Evolutionary conservation across 768 basidiomycete genomes (phyloP).

Genomic region (Rickenella mellea): DNA sequence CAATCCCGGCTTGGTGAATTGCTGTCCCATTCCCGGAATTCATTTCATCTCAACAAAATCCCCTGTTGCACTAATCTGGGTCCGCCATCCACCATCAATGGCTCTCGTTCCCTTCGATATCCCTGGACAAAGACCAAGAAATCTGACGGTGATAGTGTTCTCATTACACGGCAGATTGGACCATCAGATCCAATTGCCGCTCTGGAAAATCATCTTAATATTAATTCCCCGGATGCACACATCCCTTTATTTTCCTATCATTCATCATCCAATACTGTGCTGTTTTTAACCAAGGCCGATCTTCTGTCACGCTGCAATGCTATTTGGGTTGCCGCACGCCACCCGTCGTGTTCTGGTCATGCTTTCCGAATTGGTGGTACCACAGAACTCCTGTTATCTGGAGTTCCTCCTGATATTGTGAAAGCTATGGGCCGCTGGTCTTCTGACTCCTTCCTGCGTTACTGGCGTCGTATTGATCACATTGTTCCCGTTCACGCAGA

Average conservation of each 20-base stretch:
- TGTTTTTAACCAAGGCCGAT: constrained; percentile 12
- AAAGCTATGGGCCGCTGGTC: constrained; percentile 21
- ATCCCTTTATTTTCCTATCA: not conserved
- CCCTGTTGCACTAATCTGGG: not conserved
- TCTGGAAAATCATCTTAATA: constrained; percentile 6
- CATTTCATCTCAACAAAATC: not conserved
- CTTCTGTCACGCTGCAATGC: constrained; percentile 18
- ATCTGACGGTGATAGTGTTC: not conserved
- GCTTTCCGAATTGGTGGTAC: constrained; percentile 26
- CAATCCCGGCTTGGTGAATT: constrained; percentile 24
- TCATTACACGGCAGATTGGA: not conserved
- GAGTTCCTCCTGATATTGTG: constrained; percentile 23
- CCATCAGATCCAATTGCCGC: constrained; percentile 14
- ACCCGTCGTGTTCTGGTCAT: constrained; percentile 16
- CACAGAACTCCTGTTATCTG: constrained; percentile 17
- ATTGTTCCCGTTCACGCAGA: not conserved
- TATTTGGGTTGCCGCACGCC: constrained; percentile 11
- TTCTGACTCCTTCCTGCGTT: constrained; percentile 23
- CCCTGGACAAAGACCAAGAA: not conserved
- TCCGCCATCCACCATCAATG: not conserved
- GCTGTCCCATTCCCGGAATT: constrained; percentile 5
- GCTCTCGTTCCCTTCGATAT: not conserved
- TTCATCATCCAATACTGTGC: constrained; percentile 1
- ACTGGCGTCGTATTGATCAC: constrained; percentile 17
- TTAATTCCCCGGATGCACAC: constrained; percentile 7